A percentile compares a stretch with the other conserved stretches of the same genome.
phyloP scores from a whole-genome alignment of 1,139 yeast genomes.

The Taphrina populina region DNA sequence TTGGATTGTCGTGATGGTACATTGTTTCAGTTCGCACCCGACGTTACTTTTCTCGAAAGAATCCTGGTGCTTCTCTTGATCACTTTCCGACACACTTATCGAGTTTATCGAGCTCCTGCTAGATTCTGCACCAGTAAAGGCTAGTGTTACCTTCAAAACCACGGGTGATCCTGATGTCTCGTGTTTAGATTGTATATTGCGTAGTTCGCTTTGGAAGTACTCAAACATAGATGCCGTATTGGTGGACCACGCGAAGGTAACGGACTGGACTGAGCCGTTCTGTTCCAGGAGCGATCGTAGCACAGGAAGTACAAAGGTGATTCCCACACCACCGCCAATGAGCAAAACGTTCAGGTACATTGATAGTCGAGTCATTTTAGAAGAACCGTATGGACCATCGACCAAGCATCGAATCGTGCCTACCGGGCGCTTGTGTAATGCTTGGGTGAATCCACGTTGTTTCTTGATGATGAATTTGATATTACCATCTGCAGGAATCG shows the following conservation, averaged over 20 bases:
- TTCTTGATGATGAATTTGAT: constrained; percentile 39
- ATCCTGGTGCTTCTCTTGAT: neutral
- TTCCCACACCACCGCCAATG: constrained; percentile 40
- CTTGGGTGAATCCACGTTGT: constrained; percentile 38
- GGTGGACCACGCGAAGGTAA: constrained; percentile 14
- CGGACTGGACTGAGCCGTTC: neutral
- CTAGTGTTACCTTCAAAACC: neutral
- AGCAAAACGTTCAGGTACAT: constrained; percentile 38
- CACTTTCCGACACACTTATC: neutral
- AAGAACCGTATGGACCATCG: constrained; percentile 39
- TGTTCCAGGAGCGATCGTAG: neutral
- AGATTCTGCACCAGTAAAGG: constrained; percentile 3
- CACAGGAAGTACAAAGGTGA: constrained; percentile 33
- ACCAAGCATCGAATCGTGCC: constrained; percentile 38
- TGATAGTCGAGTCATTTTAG: constrained; percentile 38
- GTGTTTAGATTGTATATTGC: neutral
- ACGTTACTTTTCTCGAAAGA: too few species aligned
- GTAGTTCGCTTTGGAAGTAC: constrained; percentile 3
- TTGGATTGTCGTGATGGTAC: neutral
- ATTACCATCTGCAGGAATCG: constrained; percentile 37
- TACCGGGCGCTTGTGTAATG: constrained; percentile 34
- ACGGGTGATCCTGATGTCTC: neutral
- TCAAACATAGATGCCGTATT: neutral
- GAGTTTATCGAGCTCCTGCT: neutral
- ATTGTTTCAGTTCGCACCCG: too few species aligned